Conservation (phyloP, 78 protist species). For the Creolimax fragrantissima region DNA sequence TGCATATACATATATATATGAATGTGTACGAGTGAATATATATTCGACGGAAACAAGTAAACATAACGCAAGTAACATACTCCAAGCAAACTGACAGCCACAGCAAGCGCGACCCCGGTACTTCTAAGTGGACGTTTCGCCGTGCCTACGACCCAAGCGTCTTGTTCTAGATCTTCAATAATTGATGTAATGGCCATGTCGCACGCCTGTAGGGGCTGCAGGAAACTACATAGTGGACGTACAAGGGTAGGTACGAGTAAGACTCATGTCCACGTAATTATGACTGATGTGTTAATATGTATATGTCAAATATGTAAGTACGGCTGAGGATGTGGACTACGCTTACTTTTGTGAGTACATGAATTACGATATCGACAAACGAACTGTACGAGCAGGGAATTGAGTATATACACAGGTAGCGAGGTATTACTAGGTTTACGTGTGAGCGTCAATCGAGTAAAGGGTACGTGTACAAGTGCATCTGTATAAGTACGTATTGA, state of each 20-base stretch:
- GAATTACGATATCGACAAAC: too few species aligned
- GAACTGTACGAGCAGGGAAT: too few species aligned
- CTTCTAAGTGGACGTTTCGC: slow-evolving; percentile 66
- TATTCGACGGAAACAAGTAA: slow-evolving; percentile 24
- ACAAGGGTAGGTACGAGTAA: neutral
- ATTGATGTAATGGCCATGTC: slow-evolving; percentile 71
- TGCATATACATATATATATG: neutral
- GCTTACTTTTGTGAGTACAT: too few species aligned
- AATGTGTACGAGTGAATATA: slow-evolving; percentile 41
- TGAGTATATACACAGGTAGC: too few species aligned
- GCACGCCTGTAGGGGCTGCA: slow-evolving; percentile 71
- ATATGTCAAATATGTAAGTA: neutral
- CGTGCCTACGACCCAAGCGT: slow-evolving; percentile 80
- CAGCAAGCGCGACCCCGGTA: slow-evolving; percentile 87
- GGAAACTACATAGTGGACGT: slow-evolving; percentile 46
- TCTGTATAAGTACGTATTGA: too few species aligned
- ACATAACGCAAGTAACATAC: neutral
- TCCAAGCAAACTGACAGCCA: slow-evolving; percentile 61
- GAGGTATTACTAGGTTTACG: too few species aligned
- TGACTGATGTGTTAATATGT: neutral
- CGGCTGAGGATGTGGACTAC: too few species aligned
- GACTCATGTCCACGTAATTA: neutral
- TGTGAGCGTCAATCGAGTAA: neutral
- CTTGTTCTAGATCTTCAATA: slow-evolving; percentile 79
- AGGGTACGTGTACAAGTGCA: neutral